Evolutionary conservation across 805 yeast species (phyloP).

Genomic region (Lachancea meyersii): DNA sequence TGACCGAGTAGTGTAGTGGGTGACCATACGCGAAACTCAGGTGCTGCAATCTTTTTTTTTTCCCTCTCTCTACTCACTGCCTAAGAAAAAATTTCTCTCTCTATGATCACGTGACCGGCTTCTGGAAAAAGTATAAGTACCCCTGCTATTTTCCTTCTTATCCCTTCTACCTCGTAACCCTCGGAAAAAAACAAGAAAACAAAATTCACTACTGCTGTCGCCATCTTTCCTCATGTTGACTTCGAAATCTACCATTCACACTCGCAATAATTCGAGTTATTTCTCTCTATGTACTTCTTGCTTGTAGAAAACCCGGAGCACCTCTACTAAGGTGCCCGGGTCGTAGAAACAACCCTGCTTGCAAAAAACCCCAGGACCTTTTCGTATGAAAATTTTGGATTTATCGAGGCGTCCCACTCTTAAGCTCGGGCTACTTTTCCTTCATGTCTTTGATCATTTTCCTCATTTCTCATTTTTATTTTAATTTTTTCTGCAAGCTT

Average conservation of each 20-base stretch:
- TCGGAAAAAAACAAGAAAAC: neutral
- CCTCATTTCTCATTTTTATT: neutral
- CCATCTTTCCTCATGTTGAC: too few relatives aligned
- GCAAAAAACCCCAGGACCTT: neutral
- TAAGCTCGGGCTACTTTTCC: constrained; percentile 1
- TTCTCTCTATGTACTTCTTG: neutral
- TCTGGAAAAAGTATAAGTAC: constrained; percentile 3
- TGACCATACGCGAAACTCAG: constrained; percentile 53
- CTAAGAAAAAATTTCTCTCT: neutral
- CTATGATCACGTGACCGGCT: neutral
- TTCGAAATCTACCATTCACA: too few relatives aligned
- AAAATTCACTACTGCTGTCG: too few relatives aligned
- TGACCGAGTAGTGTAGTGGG: constrained; percentile 53
- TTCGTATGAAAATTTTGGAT: neutral
- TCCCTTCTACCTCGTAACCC: neutral
- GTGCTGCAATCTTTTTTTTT: constrained; percentile 44
- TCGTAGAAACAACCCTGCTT: neutral
- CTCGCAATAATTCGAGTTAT: too few relatives aligned
- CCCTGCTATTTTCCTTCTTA: constrained; percentile 1
- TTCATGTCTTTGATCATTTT: neutral
- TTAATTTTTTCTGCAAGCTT: neutral
- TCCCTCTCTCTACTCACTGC: neutral
- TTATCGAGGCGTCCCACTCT: constrained; percentile 2
- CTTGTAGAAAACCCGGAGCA: neutral
- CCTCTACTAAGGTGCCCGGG: neutral